Evolutionary conservation across 805 yeast species (phyloP), one percentile per base, ranked within the genome.

Genomic region (Monosporozyma solicola): DNA sequence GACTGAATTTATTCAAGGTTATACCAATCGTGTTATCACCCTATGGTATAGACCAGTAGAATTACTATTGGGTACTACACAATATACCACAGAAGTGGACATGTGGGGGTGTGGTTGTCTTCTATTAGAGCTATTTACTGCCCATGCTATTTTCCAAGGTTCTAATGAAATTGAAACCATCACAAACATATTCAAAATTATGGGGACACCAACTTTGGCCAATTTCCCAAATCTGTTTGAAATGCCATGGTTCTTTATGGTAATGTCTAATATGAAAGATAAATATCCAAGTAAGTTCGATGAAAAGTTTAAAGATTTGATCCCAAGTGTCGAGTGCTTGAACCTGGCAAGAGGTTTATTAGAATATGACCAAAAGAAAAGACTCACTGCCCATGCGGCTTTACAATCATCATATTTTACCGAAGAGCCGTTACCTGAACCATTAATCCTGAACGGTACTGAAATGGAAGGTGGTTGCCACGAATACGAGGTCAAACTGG

Each of bases 41-140:
- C 73, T 94, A 41, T 94, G 99, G 99, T 92, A 94, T 67, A 78
- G 99, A 54, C 99, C 99, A 1, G 98, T 98, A 0, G 99, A 92
- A 67, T 75, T 94, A 33, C 72, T 94, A 41, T 69, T 94, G 54
- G 99, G 99, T 1, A 83, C 96, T 0, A 91, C 98, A 0, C 84
- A 83, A 54, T 94, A 94, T 69, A 94, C 91, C 0, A 72, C 89
- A 43, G 96, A 87, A 61, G 94, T 94, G 9, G 99, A 94, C 65
- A 83, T 89, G 59, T 94, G 99, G 99, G 97, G 98, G 0, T 83
- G 89, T 55, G 99, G 99, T 2, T 94, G 98, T 71, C 73, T 94
- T 27, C 72, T 94, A 55, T 78, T 89, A 29, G 98, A 94, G 66
- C 68, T 94, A 41, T 89, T 87, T 63, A 79, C 84, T 1, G 79